Evolutionary conservation across 2,329 filamentous ascomycete genomes (phyloP).

Genomic region (Aspergillus ochraceoroseus): DNA sequence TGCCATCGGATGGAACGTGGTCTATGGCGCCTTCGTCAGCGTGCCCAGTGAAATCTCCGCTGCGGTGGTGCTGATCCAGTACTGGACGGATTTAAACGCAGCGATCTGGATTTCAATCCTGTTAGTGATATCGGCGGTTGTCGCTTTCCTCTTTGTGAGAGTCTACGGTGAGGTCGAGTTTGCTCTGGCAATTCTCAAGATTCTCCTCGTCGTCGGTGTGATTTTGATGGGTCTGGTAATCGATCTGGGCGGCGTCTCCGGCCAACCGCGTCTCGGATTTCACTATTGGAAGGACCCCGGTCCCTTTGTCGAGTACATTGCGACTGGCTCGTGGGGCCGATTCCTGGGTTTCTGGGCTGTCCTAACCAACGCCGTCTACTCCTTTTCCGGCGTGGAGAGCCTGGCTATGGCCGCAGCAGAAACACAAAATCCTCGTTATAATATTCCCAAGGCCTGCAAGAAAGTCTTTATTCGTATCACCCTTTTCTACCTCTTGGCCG

Average conservation of each 20-base stretch:
- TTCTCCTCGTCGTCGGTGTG: slow-evolving; percentile 50
- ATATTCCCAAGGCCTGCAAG: slow-evolving; percentile 53
- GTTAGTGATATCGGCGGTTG: slow-evolving; percentile 53
- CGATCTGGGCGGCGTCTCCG: slow-evolving; percentile 56
- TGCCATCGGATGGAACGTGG: slow-evolving; percentile 45
- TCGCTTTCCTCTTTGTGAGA: slow-evolving; percentile 48
- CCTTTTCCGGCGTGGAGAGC: slow-evolving; percentile 44
- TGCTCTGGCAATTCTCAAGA: slow-evolving; percentile 51
- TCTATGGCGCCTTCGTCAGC: slow-evolving; percentile 47
- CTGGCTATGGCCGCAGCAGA: slow-evolving; percentile 55
- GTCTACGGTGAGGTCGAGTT: slow-evolving; percentile 54
- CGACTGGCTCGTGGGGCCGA: slow-evolving; percentile 52
- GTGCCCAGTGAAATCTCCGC: slow-evolving; percentile 60
- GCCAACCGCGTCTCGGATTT: slow-evolving; percentile 59
- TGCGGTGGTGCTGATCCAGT: slow-evolving; percentile 60
- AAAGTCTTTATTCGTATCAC: slow-evolving; percentile 53
- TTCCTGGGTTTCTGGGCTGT: slow-evolving; percentile 59
- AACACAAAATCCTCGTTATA: slow-evolving; percentile 49
- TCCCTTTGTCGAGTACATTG: slow-evolving; percentile 63
- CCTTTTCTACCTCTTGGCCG: slow-evolving; percentile 55
- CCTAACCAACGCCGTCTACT: slow-evolving; percentile 41
- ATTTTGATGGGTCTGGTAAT: slow-evolving; percentile 52
- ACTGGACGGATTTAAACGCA: slow-evolving; percentile 50
- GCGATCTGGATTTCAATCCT: slow-evolving; percentile 54
- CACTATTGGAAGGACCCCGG: slow-evolving; percentile 65